Percentiles rank a stretch among this genome's conserved stretches.
Evolutionary conservation across 208 protist species (phyloP).

Genomic region (Trypanosoma melophagium): DNA sequence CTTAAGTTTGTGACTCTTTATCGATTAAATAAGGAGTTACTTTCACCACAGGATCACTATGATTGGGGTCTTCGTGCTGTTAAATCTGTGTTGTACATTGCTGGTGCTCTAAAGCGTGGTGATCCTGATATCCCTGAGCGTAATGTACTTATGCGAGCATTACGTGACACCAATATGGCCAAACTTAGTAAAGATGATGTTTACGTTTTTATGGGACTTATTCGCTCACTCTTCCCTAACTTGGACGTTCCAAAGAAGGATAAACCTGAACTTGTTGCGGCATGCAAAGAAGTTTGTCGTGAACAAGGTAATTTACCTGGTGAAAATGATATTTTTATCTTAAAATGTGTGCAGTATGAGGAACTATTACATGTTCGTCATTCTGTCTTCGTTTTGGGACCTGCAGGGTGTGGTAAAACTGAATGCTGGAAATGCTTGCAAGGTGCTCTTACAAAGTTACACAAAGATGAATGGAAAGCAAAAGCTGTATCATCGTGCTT

Average conservation of each 20-base stretch:
- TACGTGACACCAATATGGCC: constrained; percentile 97
- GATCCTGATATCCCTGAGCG: constrained; percentile 95
- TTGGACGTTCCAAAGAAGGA: constrained; percentile 94
- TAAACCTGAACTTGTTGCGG: constrained; percentile 90
- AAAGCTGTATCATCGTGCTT: constrained; percentile 90
- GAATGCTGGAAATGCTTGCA: constrained; percentile 96
- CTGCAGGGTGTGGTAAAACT: constrained; percentile 96
- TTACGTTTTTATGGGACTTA: constrained; percentile 97
- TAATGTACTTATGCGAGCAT: constrained; percentile 96
- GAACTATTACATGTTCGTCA: constrained; percentile 98
- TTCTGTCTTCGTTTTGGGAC: constrained; percentile 98
- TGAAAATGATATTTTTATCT: constrained; percentile 98
- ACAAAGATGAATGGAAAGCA: constrained; percentile 92
- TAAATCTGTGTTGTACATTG: constrained; percentile 98
- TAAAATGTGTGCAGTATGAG: constrained; percentile 98
- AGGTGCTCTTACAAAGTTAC: constrained; percentile 88
- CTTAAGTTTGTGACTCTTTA: constrained; percentile 99
- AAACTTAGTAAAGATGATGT: constrained; percentile 98
- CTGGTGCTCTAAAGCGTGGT: constrained; percentile 95
- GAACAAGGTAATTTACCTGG: constrained; percentile 92
- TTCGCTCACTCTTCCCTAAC: constrained; percentile 97
- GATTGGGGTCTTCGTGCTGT: constrained; percentile 99
- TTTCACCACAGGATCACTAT: constrained; percentile 98
- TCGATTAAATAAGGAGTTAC: constrained; percentile 94
- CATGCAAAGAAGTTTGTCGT: constrained; percentile 91